Conservation (phyloP, 1,139 yeast species). For the Diutina sp. region DNA sequence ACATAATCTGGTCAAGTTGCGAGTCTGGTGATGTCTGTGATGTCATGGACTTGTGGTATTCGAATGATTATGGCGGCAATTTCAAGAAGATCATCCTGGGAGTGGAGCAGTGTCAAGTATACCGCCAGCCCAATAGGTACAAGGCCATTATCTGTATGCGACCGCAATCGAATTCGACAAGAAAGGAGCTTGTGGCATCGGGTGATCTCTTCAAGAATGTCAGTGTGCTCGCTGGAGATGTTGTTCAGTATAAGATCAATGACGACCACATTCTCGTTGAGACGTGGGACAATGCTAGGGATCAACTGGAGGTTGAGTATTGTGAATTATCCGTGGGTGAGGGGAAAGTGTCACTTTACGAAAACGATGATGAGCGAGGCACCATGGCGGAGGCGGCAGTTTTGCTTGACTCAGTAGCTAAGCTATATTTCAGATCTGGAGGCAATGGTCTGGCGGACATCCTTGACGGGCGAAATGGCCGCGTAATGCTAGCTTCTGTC, state of each 20-base stretch:
- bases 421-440: too few relatives aligned
- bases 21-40: neutral
- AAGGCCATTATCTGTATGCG: neutral
- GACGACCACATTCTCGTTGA: neutral
- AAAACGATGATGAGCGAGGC: too few relatives aligned
- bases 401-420: too few relatives aligned
- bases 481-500: neutral
- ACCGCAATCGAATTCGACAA: neutral
- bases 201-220: neutral
- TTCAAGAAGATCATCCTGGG: neutral
- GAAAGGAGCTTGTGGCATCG: neutral
- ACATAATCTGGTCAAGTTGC: neutral
- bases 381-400: neutral
- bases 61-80: neutral
- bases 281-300: neutral
- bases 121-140: neutral
- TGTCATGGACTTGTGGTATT: neutral
- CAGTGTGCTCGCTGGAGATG: neutral
- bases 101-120: neutral
- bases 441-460: neutral
- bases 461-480: neutral
- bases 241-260: neutral
- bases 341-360: too few relatives aligned
- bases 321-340: too few relatives aligned
- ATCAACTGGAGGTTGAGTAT: neutral